Evolutionary conservation across 148 eudicot genomes (phyloP).

Genomic region (Rheum nobile): DNA sequence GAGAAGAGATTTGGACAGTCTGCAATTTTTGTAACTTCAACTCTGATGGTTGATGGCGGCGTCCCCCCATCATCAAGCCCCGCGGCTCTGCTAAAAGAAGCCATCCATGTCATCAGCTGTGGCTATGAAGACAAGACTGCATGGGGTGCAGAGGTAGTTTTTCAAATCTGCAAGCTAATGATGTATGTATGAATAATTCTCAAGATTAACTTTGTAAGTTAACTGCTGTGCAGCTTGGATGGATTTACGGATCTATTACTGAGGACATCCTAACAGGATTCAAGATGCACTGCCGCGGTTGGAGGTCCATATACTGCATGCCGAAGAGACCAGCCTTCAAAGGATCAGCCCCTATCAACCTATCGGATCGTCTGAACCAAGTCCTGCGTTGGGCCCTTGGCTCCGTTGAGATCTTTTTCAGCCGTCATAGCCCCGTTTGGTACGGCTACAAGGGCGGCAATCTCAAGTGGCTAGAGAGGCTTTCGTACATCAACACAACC

Average conservation of each 20-base stretch:
- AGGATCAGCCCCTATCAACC: constrained; percentile 36
- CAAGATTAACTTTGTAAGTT: neutral
- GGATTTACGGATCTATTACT: constrained; percentile 97
- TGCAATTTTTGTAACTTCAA: constrained; percentile 85
- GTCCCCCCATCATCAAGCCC: constrained; percentile 99
- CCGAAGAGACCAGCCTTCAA: constrained; percentile 85
- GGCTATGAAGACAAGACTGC: constrained; percentile 98
- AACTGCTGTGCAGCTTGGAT: constrained; percentile 60
- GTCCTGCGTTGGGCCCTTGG: constrained; percentile 99
- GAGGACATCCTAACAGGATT: constrained; percentile 97
- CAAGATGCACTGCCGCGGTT: constrained; percentile 99
- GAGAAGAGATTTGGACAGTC: constrained; percentile 97
- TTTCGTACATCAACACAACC: constrained; percentile 88
- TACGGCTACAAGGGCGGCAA: constrained; percentile 86
- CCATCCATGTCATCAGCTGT: constrained; percentile 96
- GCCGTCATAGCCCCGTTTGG: constrained; percentile 84
- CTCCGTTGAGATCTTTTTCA: constrained; percentile 94
- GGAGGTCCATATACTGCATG: constrained; percentile 98
- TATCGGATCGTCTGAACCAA: constrained; percentile 95
- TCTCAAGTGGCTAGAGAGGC: constrained; percentile 88
- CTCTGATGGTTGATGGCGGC: constrained; percentile 92
- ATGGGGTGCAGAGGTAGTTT: constrained; percentile 88
- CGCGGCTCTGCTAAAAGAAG: constrained; percentile 87
- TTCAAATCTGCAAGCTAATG: neutral
- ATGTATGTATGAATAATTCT: too few species aligned